These are phyloP conservation scores for Diutina scorzettiae DNA, from an alignment of 1,139 yeast genomes.

Conservation along the genomic window DNA sequence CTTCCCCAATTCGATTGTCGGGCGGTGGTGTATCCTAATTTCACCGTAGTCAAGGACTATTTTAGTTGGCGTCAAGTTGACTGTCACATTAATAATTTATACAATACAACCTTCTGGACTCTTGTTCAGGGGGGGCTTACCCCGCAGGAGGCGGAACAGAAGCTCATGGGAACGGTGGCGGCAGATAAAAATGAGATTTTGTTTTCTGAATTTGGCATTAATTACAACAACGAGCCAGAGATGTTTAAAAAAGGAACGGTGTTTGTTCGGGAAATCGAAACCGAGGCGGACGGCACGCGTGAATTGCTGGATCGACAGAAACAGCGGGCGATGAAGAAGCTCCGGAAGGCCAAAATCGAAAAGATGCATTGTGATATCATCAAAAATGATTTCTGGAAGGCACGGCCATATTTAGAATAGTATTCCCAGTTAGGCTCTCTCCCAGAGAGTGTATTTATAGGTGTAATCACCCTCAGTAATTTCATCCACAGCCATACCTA, in stretches of 20 bases:
- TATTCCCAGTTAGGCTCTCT: not conserved
- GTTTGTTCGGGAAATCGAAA: slow-evolving; percentile 40
- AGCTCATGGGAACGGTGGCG: slow-evolving; percentile 61
- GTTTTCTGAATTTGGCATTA: slow-evolving; percentile 65
- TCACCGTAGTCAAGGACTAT: slow-evolving; percentile 56
- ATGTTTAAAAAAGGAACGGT: slow-evolving; percentile 81
- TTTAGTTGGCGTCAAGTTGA: slow-evolving; percentile 95
- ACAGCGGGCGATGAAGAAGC: slow-evolving; percentile 35
- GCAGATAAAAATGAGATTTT: slow-evolving; percentile 82
- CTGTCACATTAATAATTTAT: slow-evolving; percentile 88
- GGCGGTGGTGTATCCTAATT: slow-evolving; percentile 74
- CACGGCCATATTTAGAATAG: slow-evolving; percentile 18
- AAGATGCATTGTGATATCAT: slow-evolving; percentile 47
- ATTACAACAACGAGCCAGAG: slow-evolving; percentile 84
- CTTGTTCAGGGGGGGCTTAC: slow-evolving; percentile 66
- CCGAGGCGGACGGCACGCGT: slow-evolving; percentile 7
- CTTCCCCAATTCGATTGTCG: slow-evolving; percentile 89
- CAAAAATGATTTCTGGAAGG: slow-evolving; percentile 44
- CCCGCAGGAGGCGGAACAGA: slow-evolving; percentile 68
- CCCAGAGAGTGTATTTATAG: slow-evolving; percentile 42
- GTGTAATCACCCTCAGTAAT: slow-evolving; percentile 36
- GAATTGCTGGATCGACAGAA: slow-evolving; percentile 32
- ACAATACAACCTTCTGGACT: slow-evolving; percentile 89
- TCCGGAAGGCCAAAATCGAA: slow-evolving; percentile 35
- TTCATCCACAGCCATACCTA: slow-evolving; percentile 24